Conservation (phyloP, 176 grass and related monocot species). For the Avena sativa region DNA sequence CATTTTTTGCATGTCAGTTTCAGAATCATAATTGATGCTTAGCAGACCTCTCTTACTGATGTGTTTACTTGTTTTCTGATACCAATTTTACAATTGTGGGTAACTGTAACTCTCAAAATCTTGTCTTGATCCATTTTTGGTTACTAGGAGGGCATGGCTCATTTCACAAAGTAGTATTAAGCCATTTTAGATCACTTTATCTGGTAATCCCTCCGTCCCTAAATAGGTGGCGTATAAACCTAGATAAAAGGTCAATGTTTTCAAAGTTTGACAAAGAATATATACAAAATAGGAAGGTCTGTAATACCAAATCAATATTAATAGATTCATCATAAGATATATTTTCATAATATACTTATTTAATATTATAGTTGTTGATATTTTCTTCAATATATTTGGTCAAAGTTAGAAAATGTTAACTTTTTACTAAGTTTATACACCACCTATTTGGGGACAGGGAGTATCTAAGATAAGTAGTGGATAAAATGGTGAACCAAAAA, state of each 20-base stretch:
- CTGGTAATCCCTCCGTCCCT: background rate
- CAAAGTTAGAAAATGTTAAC: no score
- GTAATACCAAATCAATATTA: no score
- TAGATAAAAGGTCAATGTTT: no score
- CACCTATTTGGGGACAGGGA: no score
- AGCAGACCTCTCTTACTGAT: background rate
- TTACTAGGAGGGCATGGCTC: background rate
- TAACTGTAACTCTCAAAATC: background rate
- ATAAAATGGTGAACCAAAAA: background rate
- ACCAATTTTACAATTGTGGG: background rate
- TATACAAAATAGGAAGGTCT: no score
- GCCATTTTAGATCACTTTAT: background rate
- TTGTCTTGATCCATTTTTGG: background rate
- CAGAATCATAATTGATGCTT: background rate
- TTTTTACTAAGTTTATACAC: no score
- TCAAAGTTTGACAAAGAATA: no score
- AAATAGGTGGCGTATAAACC: no score
- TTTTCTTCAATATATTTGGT: no score
- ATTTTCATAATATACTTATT: no score
- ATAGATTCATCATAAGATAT: no score
- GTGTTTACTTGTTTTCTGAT: conserved; percentile 27
- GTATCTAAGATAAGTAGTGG: background rate
- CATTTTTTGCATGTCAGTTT: background rate
- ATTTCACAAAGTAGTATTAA: conserved; percentile 9
- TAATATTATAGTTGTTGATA: no score